Evolutionary conservation across 176 grass and related monocot species (phyloP), one percentile per base, ranked within the genome.

Genomic region (Themeda triandra): DNA sequence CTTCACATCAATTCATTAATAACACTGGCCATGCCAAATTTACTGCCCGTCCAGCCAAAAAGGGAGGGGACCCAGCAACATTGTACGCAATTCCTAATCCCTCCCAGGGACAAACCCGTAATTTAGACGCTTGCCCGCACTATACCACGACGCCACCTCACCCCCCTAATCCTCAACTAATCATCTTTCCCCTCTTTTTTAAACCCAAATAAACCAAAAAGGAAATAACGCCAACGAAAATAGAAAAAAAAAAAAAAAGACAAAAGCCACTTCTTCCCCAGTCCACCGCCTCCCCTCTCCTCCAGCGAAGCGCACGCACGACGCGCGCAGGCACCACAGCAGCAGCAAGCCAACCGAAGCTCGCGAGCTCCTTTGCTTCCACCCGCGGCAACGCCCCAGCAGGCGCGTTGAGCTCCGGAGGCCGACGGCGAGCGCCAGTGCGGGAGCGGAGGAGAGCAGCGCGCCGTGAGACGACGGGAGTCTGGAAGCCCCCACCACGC

Each of bases 341-440:
- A 41, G 31, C 56, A 71, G 41, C 66, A 71, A n/a, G 37, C 44
- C 77, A 74, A 75, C 59, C 67, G 54, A 87, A 59, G 81, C 69
- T 21, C 76, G 68, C 78, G 21, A 25, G 59, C 24, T 63, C 24
- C 85, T 91, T 91, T 88, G 76, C 92, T 91, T 91, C 84, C 63
- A 66, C 87, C 90, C 76, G 79, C 78, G 80, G 92, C 83, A 89
- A 94, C 63, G 21, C 78, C 78, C 21, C 48, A 69, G 63, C 46
- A 54, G 64, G 45, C 65, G n/a, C 30, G 28, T 10, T 17, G 45
- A 74, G 60, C 24, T 0, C 40, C 41, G 79, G 46, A 78, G 63
- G 60, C 64, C 10, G 82, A 45, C 25, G 21, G 46, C 25, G 23
- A n/a, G 53, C 19, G 21, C 53, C 6, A 48, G 64, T 78, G 49